Evolutionary conservation across 495 filamentous ascomycete genomes (phyloP), one percentile per base, ranked within the genome.

Genomic region (Jackrogersella multiformis): DNA sequence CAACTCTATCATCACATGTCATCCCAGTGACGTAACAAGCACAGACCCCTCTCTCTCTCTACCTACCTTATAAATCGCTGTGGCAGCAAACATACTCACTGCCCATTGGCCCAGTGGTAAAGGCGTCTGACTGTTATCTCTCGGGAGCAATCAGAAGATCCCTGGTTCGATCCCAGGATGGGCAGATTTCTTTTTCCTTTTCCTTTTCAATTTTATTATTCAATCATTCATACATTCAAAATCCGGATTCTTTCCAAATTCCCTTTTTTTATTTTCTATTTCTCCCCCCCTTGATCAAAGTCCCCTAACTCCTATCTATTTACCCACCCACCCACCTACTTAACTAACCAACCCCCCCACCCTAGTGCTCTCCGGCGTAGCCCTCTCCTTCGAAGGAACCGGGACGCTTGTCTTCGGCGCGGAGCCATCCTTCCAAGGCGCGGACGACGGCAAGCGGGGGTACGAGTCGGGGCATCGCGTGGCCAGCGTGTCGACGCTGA

Each of bases 391-490:
- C 74, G 78, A 85, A 20, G 87, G 86, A 13, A 92, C 89, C 1
- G 78, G 83, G 2, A 89, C 84, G 35, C 74, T 70, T 6, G 92
- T 97, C 41, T 97, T 96, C 78, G 94, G 94, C n/a, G 89, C 94
- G 3, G 95, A 98, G 78, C 95, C 95, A 0, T 86, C 81, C 30
- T 92, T 92, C 76, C 76, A 95, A 68, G 93, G 91, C 55, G 94
- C 88, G 4, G 92, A 98, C 78, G 95, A 98, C 79, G 88, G 84
- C 38, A 81, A 85, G 36, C 79, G 90, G 1, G 92, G 91, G 0
- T 79, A 96, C 30, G 81, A 81, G 59, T 77, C 82, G 0, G 86
- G 87, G 13, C 59, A 80, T 61, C 82, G 93, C 26, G 82, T 97
- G 20, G 75, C 82, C 53, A 74, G 61, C 0, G 94, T 97, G 3